phyloP scores from a whole-genome alignment of 1,139 yeast genomes.

The Scheffersomyces parashehatae region DNA sequence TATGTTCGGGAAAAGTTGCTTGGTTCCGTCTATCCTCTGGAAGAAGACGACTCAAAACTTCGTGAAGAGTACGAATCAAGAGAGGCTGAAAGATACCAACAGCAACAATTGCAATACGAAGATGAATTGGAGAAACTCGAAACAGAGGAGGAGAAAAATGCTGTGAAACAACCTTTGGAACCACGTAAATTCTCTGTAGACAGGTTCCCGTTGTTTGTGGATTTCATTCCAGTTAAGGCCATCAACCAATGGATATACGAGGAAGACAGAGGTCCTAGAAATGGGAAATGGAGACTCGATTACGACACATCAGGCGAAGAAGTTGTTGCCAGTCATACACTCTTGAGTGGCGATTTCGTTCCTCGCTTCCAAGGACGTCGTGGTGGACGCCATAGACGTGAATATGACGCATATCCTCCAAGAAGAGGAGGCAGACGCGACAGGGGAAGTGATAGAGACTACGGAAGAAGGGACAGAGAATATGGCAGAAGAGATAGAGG shows the following conservation, averaged over 20 bases:
- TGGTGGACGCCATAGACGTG: conserved; percentile 6
- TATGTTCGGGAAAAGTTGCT: conserved; percentile 32
- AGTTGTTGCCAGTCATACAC: conserved; percentile 39
- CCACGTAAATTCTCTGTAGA: conserved; percentile 21
- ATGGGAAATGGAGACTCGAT: conserved; percentile 46
- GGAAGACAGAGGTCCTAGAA: conserved; percentile 44
- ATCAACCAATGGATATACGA: conserved; percentile 49
- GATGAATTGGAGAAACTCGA: conserved; percentile 9
- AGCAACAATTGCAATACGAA: conserved; percentile 20
- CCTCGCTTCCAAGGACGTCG: conserved; percentile 20
- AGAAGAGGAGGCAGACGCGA: conserved; percentile 9
- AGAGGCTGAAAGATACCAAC: conserved; percentile 24
- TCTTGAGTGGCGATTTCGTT: conserved; percentile 35
- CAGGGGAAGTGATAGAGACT: conserved; percentile 4
- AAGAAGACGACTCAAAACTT: conserved; percentile 24
- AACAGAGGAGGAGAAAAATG: conserved; percentile 8
- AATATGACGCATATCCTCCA: background rate
- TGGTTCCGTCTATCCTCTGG: conserved; percentile 32
- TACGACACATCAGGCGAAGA: conserved; percentile 34
- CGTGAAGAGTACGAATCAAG: conserved; percentile 21
- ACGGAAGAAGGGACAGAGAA: conserved; percentile 6
- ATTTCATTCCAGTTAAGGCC: conserved; percentile 48
- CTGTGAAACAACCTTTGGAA: conserved; percentile 15
- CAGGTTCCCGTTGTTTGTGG: conserved; percentile 36
- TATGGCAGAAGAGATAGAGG: conserved; percentile 3